Percentiles rank a stretch among this genome's conserved stretches.
Evolutionary conservation across 768 basidiomycete species (phyloP).

Genomic region (Termitomyces bulborhizus): DNA sequence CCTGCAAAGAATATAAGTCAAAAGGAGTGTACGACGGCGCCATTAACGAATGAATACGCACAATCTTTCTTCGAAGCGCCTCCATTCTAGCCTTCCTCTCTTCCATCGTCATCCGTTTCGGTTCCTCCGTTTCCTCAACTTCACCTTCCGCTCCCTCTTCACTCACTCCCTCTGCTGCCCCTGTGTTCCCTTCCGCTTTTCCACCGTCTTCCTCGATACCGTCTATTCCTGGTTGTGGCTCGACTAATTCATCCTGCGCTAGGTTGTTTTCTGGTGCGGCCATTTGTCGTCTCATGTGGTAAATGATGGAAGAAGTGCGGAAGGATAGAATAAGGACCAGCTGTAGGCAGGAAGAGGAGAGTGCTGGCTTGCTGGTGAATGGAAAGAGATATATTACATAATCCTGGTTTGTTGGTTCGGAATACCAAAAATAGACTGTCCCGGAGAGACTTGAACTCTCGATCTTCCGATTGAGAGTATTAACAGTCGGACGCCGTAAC

Average conservation of each 20-base stretch:
- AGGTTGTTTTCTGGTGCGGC: background rate
- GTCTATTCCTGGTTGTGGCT: background rate
- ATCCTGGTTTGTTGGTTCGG: too few relatives aligned
- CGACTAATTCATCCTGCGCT: background rate
- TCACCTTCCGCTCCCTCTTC: slow-evolving; percentile 13
- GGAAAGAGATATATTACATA: too few relatives aligned
- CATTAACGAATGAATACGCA: slow-evolving; percentile 28
- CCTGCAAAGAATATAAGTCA: slow-evolving; percentile 34
- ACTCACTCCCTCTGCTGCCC: slow-evolving; percentile 12
- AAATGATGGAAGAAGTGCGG: too few relatives aligned
- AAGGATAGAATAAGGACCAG: too few relatives aligned
- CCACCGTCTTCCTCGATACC: background rate
- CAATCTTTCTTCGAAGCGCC: slow-evolving; percentile 74
- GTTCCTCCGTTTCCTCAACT: slow-evolving; percentile 17
- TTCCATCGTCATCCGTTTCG: slow-evolving; percentile 45
- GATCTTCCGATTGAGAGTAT: too few relatives aligned
- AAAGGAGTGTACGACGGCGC: background rate
- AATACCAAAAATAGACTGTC: too few relatives aligned
- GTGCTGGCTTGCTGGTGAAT: too few relatives aligned
- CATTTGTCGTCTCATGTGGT: too few relatives aligned
- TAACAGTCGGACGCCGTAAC: too few relatives aligned
- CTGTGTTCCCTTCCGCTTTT: slow-evolving; percentile 20
- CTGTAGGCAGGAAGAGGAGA: too few relatives aligned
- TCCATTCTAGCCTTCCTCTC: slow-evolving; percentile 76
- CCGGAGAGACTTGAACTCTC: too few relatives aligned